phyloP scores from a whole-genome alignment of 495 filamentous ascomycete genomes.

The Xylaria castorea region DNA sequence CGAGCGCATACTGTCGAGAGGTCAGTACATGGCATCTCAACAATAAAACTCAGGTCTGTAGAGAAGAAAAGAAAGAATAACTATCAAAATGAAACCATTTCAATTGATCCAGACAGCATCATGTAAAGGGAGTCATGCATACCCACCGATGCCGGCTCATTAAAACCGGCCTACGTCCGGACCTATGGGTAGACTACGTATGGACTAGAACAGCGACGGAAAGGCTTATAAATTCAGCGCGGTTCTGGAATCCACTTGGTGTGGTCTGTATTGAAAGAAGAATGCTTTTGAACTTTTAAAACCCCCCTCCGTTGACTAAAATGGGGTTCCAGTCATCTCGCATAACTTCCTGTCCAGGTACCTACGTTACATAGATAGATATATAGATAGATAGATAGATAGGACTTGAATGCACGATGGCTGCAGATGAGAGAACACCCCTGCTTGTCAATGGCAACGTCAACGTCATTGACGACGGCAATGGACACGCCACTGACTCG shows the following conservation, averaged over 20 bases:
- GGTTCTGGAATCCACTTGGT: not conserved
- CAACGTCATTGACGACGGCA: constrained; percentile 19
- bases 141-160: not conserved
- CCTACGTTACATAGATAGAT: not conserved
- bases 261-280: not conserved
- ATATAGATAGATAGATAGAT: too few species aligned
- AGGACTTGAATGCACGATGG: constrained; percentile 20
- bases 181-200: not conserved
- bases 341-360: not conserved
- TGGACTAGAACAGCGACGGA: not conserved
- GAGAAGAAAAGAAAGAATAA: not conserved
- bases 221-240: not conserved
- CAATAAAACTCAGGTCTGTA: not conserved
- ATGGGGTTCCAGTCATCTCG: not conserved
- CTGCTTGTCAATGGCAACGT: constrained; percentile 35
- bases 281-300: not conserved
- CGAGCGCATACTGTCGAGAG: not conserved
- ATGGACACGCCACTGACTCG: constrained; percentile 18
- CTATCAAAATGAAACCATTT: not conserved
- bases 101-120: not conserved
- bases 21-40: not conserved
- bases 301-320: not conserved
- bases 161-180: constrained; percentile 20
- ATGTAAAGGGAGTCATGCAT: not conserved
- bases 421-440: constrained; percentile 38